Evolutionary conservation across 2,329 filamentous ascomycete species (phyloP).

Genomic region (Aspergillus puulaauensis): DNA sequence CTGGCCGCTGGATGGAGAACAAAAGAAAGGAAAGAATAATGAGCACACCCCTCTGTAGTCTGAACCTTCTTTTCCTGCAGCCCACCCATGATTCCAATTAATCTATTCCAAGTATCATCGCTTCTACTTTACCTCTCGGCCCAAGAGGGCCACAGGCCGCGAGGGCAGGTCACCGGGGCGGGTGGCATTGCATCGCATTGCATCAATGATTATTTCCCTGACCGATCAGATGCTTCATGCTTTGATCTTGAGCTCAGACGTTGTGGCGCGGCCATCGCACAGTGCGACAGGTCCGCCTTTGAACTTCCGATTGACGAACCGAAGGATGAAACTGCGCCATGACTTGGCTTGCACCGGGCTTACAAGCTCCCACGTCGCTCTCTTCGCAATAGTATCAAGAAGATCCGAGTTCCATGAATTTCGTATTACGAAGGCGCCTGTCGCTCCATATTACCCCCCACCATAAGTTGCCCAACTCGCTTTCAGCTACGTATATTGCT

Average conservation of each 20-base stretch:
- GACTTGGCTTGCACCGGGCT: background rate
- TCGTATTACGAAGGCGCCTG: background rate
- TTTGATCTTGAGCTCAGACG: slow-evolving; percentile 4
- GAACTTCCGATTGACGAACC: background rate
- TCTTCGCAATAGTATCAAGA: too few relatives aligned
- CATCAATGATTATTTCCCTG: background rate
- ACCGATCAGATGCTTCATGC: background rate
- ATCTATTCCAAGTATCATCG: background rate
- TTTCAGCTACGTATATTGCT: background rate
- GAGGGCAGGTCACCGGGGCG: background rate
- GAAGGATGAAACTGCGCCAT: background rate
- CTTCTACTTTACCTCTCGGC: background rate
- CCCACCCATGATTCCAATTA: background rate
- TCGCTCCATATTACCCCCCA: background rate
- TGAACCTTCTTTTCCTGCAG: background rate
- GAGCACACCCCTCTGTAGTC: background rate
- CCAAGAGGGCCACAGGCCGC: background rate
- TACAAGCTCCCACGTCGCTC: background rate
- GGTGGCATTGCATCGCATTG: slow-evolving; percentile 7
- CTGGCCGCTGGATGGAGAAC: background rate
- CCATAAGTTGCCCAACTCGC: background rate
- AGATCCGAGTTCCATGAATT: background rate
- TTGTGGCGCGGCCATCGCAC: slow-evolving; percentile 2
- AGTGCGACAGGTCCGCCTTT: background rate
- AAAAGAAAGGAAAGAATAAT: background rate